phyloP scores from a whole-genome alignment of 2,329 filamentous ascomycete species.

The Celoporthe dispersa region DNA sequence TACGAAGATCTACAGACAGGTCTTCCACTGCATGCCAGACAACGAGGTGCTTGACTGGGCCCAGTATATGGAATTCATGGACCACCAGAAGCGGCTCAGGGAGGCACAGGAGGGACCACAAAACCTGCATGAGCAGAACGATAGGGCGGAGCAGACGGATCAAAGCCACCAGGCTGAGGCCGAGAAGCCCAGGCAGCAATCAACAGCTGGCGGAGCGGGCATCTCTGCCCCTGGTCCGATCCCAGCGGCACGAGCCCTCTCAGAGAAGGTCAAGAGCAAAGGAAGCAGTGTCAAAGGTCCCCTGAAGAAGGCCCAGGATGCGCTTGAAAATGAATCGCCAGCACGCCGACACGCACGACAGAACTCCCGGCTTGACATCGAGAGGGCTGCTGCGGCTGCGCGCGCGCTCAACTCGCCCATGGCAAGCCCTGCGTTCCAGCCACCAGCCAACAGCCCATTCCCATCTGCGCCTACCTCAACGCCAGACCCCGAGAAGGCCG shows the following conservation, averaged over 20 bases:
- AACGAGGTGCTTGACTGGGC: conserved; percentile 92
- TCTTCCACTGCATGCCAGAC: conserved; percentile 97
- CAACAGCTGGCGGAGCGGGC: conserved; percentile 43
- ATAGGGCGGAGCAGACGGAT: conserved; percentile 53
- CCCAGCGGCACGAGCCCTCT: conserved; percentile 40
- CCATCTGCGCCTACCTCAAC: conserved; percentile 24
- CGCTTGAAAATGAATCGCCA: conserved; percentile 19
- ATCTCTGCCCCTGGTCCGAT: conserved; percentile 48
- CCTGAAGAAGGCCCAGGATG: conserved; percentile 17
- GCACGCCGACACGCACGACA: conserved; percentile 29
- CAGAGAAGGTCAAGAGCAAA: conserved; percentile 41
- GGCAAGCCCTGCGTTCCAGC: conserved; percentile 22
- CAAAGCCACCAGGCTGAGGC: conserved; percentile 26
- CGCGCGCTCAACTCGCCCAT: conserved; percentile 33
- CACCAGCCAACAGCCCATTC: conserved; percentile 21
- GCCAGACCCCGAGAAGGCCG: conserved; percentile 31
- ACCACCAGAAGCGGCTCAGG: conserved; percentile 78
- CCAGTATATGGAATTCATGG: conserved; percentile 83
- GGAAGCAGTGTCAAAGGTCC: conserved; percentile 34
- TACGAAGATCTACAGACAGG: conserved; percentile 88
- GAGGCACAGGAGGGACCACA: conserved; percentile 59
- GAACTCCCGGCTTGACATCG: conserved; percentile 34
- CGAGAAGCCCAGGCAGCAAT: conserved; percentile 35
- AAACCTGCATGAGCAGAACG: conserved; percentile 53
- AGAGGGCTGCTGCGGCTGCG: conserved; percentile 38